Percentiles rank a stretch among this genome's conserved stretches.
Evolutionary conservation across 345 rosid species (phyloP).

Genomic region (Alliaria petiolata): DNA sequence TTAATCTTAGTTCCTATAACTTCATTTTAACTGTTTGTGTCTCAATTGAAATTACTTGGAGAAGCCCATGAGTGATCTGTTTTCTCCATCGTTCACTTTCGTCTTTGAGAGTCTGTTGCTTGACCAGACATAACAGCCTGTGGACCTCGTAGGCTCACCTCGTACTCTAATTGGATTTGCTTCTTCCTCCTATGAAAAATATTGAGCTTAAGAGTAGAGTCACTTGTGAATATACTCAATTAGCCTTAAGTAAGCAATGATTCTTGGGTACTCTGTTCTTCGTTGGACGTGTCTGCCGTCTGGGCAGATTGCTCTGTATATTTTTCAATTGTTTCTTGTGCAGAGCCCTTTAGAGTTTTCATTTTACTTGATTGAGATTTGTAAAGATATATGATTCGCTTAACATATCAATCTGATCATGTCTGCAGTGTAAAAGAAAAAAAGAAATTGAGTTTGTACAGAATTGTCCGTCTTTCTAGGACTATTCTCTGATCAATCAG

Average conservation of each 20-base stretch:
- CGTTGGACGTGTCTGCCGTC: neutral
- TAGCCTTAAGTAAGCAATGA: neutral
- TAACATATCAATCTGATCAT: neutral
- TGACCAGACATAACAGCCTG: no score
- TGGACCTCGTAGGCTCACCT: no score
- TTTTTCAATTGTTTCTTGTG: neutral
- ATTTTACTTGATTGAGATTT: neutral
- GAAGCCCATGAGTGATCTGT: neutral
- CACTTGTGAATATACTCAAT: no score
- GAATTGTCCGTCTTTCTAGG: constrained; percentile 12
- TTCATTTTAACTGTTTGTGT: neutral
- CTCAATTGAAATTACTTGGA: neutral
- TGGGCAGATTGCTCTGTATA: neutral
- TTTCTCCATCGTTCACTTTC: no score
- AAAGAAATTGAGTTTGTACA: constrained; percentile 18
- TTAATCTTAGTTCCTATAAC: neutral
- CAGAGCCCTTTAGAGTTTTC: neutral
- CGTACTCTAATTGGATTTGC: no score
- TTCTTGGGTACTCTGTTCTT: neutral
- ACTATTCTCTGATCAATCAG: constrained; percentile 1
- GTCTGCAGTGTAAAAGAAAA: constrained; percentile 1
- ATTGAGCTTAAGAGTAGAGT: no score
- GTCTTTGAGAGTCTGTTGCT: no score
- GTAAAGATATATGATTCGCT: neutral
- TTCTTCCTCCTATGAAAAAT: no score